Evolutionary conservation across 2,329 filamentous ascomycete genomes (phyloP).

Genomic region (Neofusicoccum sp.): DNA sequence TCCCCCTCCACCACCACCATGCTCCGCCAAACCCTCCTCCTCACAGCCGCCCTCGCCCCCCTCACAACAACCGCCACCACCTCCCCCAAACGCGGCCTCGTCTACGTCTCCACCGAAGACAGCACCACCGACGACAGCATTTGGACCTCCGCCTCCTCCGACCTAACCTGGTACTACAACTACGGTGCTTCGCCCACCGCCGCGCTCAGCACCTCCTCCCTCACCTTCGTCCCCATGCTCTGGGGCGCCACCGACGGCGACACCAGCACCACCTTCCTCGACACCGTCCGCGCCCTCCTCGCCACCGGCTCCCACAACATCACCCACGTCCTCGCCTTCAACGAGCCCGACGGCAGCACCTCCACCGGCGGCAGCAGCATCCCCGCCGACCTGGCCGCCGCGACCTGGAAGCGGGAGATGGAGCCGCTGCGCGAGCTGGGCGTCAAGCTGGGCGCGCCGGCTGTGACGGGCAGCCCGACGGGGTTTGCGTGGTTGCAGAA

Average conservation of each 20-base stretch:
- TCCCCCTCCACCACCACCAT: background rate
- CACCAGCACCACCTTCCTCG: slow-evolving; percentile 58
- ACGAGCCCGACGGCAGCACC: slow-evolving; percentile 67
- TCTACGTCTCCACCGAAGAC: slow-evolving; percentile 60
- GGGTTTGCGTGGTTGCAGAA: slow-evolving; percentile 67
- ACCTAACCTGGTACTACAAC: slow-evolving; percentile 84
- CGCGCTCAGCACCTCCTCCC: slow-evolving; percentile 41
- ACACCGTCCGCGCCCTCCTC: slow-evolving; percentile 57
- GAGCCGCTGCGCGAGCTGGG: slow-evolving; percentile 65
- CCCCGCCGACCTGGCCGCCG: slow-evolving; percentile 59
- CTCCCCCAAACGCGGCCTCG: slow-evolving; percentile 68
- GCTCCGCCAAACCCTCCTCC: background rate
- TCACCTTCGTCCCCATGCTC: slow-evolving; percentile 80
- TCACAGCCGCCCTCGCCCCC: slow-evolving; percentile 15
- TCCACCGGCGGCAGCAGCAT: slow-evolving; percentile 63
- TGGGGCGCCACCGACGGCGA: slow-evolving; percentile 58
- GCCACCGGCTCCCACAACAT: slow-evolving; percentile 50
- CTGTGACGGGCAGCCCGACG: slow-evolving; percentile 60
- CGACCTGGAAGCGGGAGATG: slow-evolving; percentile 69
- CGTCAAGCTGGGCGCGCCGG: slow-evolving; percentile 68
- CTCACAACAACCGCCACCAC: slow-evolving; percentile 29
- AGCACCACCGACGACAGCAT: slow-evolving; percentile 62
- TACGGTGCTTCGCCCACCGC: slow-evolving; percentile 60
- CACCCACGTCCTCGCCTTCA: slow-evolving; percentile 70
- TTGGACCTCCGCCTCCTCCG: slow-evolving; percentile 56